Conservation (phyloP, 2,329 filamentous ascomycete genomes). For the Proliferodiscus dingleyae region DNA sequence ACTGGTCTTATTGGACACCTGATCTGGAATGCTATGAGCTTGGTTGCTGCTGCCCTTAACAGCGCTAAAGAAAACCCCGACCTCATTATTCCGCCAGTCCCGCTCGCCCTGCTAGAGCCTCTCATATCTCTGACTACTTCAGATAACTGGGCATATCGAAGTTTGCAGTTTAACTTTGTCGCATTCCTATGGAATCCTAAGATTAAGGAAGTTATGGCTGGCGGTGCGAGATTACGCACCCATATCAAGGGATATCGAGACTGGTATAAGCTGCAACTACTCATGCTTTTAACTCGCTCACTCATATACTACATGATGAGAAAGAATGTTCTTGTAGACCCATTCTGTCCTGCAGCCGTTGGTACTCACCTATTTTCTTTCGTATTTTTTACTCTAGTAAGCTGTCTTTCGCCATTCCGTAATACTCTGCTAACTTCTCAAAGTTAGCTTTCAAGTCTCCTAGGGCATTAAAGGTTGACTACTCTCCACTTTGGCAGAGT, state of each 20-base stretch:
- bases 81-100: neutral
- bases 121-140: conserved; percentile 34
- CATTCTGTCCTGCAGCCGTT: conserved; percentile 12
- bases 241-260: conserved; percentile 56
- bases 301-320: conserved; percentile 36
- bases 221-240: conserved; percentile 50
- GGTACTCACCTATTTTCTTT: conserved; percentile 51
- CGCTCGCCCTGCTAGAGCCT: conserved; percentile 14
- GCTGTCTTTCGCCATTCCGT: conserved; percentile 23
- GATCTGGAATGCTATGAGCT: conserved; percentile 20
- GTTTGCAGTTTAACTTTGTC: conserved; percentile 44
- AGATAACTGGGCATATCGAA: conserved; percentile 34
- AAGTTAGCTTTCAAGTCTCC: conserved; percentile 20
- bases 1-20: conserved; percentile 25
- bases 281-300: conserved; percentile 53
- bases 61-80: neutral
- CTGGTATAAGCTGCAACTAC: conserved; percentile 62
- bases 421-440: conserved; percentile 7
- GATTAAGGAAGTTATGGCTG: conserved; percentile 47
- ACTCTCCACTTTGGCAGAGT: conserved; percentile 47
- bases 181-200: conserved; percentile 67
- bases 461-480: conserved; percentile 21
- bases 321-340: conserved; percentile 16
- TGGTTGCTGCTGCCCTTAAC: conserved; percentile 8
- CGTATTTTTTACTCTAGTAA: conserved; percentile 49